Base-by-base conservation (phyloP, 495 filamentous ascomycete genomes). In the Saxophila tyrrhenica region DNA sequence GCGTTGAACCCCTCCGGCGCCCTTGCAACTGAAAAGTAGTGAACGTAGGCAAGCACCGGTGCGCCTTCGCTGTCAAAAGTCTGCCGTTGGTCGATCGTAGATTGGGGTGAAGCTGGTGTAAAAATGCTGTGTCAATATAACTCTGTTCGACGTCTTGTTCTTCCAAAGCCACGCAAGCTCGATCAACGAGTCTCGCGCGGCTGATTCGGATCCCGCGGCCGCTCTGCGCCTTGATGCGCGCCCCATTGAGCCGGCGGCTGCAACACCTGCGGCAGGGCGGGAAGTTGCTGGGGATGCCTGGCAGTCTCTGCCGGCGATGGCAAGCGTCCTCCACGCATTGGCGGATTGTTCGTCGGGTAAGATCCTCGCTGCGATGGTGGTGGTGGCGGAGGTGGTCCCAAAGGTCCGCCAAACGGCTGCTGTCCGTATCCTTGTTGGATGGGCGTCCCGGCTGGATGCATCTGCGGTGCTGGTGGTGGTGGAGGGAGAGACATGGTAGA, bases 401-500 rank as follows among this genome's bases (percentile, higher is more conserved):
- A 24, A 24, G 45, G 20, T 25, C 19, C 20, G 45, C 11, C 45
- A 11, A 23, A 23, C 19, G 24, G 24, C 10, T 16, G 45, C 3
- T 29, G 45, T 16, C 45, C 24, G 45, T 48, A 48, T 8, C 3
- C 23, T 25, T 3, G 23, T 11, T 13, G 15, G 5, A n/a, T 21
- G 7, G 41, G 19, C 41, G 41, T 44, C 2, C 38, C 38, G 10
- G n/a, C n/a, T 5, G 25, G 29, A 11, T 22, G 20, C 11, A 11
- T 17, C 2, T 23, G n/a, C 21, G 1, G 44, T 20, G 51, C 48
- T 15, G 50, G 39, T 21, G 47, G 59, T 3, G 46, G 54, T 8
- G 42, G 59, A 39, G 51, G 56, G 16, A 62, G 48, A 44, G 56
- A 55, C 2, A 52, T 25, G 17, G 56, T 53, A 0, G 56, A 55